Conservation (phyloP, 306 rosid genomes). For the Morella rubra region DNA sequence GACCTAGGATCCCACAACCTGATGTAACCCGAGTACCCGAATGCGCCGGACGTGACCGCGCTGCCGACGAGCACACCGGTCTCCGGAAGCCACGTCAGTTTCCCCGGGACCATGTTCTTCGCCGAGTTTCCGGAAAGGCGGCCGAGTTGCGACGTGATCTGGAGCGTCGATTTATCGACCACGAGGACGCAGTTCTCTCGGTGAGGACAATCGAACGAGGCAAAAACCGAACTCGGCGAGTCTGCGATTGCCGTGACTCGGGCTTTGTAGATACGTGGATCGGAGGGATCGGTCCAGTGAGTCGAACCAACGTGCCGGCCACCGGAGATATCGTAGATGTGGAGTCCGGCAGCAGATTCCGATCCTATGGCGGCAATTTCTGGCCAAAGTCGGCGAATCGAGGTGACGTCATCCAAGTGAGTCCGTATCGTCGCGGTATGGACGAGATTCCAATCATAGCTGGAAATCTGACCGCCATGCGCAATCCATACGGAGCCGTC, state of each 20-base stretch:
- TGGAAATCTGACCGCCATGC: conserved; percentile 79
- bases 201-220: conserved; percentile 66
- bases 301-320: conserved; percentile 61
- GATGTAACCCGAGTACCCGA: conserved; percentile 76
- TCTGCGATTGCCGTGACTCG: conserved; percentile 62
- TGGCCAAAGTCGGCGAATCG: conserved; percentile 68
- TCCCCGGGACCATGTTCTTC: conserved; percentile 56
- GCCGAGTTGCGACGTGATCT: conserved; percentile 47
- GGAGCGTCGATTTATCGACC: conserved; percentile 63
- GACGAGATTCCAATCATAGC: conserved; percentile 65
- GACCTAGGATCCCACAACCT: conserved; percentile 80
- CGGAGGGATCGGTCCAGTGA: conserved; percentile 70
- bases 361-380: conserved; percentile 78
- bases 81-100: conserved; percentile 64
- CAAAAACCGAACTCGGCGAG: conserved; percentile 51
- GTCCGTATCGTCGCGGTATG: conserved; percentile 65
- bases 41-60: conserved; percentile 60
- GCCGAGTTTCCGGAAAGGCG: conserved; percentile 73
- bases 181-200: conserved; percentile 67
- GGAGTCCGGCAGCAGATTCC: conserved; percentile 56
- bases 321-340: conserved; percentile 71
- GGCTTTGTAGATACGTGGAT: conserved; percentile 84
- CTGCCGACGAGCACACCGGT: conserved; percentile 54
- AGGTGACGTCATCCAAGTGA: conserved; percentile 64
- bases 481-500: conserved; percentile 88